phyloP scores from a whole-genome alignment of 2,329 filamentous ascomycete genomes.

The Cordyceps tenuipes region DNA sequence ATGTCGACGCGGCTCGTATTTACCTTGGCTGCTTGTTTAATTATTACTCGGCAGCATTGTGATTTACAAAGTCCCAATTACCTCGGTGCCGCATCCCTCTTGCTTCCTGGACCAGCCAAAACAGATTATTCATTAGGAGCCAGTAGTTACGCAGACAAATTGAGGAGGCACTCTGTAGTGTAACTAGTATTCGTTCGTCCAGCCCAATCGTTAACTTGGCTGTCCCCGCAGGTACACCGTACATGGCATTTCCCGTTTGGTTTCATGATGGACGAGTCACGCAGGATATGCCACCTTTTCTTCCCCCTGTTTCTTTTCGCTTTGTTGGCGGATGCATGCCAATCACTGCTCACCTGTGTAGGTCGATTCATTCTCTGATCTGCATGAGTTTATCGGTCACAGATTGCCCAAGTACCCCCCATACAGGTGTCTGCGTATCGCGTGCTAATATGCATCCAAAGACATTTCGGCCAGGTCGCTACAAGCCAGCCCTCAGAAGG shows the following conservation, averaged over 20 bases:
- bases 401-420: background rate
- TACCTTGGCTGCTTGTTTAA: too few species aligned
- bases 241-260: background rate
- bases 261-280: background rate
- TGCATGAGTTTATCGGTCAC: background rate
- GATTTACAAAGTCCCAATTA: too few species aligned
- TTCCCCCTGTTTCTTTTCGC: background rate
- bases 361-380: background rate
- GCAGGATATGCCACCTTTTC: background rate
- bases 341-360: background rate
- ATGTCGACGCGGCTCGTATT: too few species aligned
- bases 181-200: too few species aligned
- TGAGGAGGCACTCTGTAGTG: background rate
- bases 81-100: too few species aligned
- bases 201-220: background rate
- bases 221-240: background rate
- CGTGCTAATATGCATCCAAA: background rate
- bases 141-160: too few species aligned
- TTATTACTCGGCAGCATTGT: too few species aligned
- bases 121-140: too few species aligned
- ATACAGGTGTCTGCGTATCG: background rate
- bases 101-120: too few species aligned
- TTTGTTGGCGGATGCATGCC: background rate
- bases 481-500: background rate
- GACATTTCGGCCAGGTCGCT: background rate